These are phyloP conservation scores for Ogataea pini DNA, from an alignment of 805 yeast species.

Conservation along the genomic window DNA sequence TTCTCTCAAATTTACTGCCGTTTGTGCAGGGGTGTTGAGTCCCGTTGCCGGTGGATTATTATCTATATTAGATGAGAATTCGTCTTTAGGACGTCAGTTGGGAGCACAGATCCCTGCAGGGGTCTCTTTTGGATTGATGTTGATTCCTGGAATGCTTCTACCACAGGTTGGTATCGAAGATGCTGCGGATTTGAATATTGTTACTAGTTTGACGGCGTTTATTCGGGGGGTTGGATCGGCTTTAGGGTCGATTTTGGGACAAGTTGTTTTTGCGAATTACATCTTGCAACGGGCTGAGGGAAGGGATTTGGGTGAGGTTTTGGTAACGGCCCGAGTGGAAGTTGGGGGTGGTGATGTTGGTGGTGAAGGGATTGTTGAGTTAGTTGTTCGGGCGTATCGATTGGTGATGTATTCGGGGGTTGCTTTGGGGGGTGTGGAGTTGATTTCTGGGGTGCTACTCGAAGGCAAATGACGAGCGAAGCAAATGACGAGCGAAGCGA, in stretches of 20 bases:
- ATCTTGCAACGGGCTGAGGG: constrained; percentile 9
- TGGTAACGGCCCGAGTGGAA: no score
- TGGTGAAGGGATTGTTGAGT: no score
- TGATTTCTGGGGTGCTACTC: constrained; percentile 7
- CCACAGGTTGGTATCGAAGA: constrained; percentile 50
- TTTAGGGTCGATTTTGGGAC: constrained; percentile 45
- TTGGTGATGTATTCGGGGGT: constrained; percentile 22
- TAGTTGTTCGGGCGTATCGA: no score
- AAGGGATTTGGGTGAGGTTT: neutral
- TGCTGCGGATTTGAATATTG: constrained; percentile 48
- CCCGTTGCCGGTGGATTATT: constrained; percentile 49
- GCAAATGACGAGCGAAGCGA: neutral
- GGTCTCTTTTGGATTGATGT: constrained; percentile 45
- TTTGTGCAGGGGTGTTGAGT: constrained; percentile 41
- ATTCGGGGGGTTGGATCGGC: constrained; percentile 50
- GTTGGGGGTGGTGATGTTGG: constrained; percentile 3
- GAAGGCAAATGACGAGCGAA: no score
- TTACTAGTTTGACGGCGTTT: constrained; percentile 49
- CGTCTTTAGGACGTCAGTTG: constrained; percentile 40
- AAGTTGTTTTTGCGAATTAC: constrained; percentile 37
- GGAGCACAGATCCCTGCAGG: constrained; percentile 51
- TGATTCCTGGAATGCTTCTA: constrained; percentile 47
- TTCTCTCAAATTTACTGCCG: constrained; percentile 42
- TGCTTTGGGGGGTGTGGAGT: constrained; percentile 22
- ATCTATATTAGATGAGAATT: constrained; percentile 41